These are phyloP conservation scores for Xylaria longipes DNA, from an alignment of 495 filamentous ascomycete genomes.

Conservation along the genomic window DNA sequence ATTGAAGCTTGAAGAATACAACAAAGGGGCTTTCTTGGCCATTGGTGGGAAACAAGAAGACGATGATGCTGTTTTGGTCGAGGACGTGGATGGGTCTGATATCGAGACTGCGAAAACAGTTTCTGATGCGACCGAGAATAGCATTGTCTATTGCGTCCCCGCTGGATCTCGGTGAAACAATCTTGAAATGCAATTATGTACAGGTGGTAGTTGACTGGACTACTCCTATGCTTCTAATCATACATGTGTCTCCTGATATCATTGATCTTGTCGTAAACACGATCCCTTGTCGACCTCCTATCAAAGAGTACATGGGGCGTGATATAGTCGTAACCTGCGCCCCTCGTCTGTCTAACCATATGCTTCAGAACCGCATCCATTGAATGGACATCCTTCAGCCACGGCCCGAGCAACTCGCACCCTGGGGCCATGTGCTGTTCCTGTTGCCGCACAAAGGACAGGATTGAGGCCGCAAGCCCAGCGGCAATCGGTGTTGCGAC, in stretches of 20 bases:
- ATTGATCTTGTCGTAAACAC: conserved; percentile 32
- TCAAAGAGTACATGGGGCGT: conserved; percentile 41
- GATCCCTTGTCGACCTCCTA: conserved; percentile 32
- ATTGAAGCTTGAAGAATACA: background rate
- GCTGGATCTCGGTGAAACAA: background rate
- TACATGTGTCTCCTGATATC: conserved; percentile 13
- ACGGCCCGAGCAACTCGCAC: background rate
- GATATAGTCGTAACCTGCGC: conserved; percentile 43
- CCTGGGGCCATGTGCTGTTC: conserved; percentile 27
- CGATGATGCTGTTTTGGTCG: background rate
- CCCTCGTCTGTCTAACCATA: conserved; percentile 37
- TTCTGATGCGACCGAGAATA: conserved; percentile 3
- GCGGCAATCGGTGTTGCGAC: conserved; percentile 31
- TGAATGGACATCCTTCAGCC: background rate
- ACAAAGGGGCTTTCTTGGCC: background rate
- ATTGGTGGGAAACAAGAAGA: background rate
- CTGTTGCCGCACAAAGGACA: conserved; percentile 31
- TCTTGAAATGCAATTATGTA: background rate
- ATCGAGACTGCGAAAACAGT: background rate
- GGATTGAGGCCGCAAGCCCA: conserved; percentile 21
- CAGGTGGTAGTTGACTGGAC: background rate
- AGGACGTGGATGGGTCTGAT: conserved; percentile 10
- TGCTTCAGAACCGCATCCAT: conserved; percentile 38
- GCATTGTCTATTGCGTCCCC: background rate
- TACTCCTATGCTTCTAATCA: background rate